Percentiles rank a stretch among this genome's conserved stretches.
Conservation (phyloP, 495 filamentous ascomycete species). For the Cryomyces minteri region DNA sequence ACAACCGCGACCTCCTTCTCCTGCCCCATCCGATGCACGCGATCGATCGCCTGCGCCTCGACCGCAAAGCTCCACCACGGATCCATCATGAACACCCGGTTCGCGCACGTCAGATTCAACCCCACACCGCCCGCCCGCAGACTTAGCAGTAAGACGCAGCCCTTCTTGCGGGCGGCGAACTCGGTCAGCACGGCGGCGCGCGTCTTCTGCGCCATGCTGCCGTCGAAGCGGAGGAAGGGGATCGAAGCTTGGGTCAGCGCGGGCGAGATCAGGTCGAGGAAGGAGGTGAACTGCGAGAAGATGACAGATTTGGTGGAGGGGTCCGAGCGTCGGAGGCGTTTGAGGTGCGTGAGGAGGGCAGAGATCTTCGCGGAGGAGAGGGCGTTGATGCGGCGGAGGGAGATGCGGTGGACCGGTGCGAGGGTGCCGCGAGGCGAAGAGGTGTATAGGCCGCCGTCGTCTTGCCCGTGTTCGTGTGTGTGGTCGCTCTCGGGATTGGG, state of each 20-base stretch:
- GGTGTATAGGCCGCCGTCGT: constrained; percentile 9
- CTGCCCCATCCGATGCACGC: constrained; percentile 98
- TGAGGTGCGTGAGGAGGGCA: constrained; percentile 55
- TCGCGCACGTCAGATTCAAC: constrained; percentile 76
- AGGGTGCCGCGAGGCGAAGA: constrained; percentile 8
- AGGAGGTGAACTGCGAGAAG: constrained; percentile 94
- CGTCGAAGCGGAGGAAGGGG: constrained; percentile 71
- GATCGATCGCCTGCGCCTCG: constrained; percentile 94
- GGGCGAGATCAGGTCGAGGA: constrained; percentile 75
- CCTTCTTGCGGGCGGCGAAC: constrained; percentile 33
- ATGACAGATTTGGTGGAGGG: constrained; percentile 73
- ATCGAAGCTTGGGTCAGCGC: constrained; percentile 55
- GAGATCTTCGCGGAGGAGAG: constrained; percentile 79
- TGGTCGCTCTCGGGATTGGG: constrained; percentile 14
- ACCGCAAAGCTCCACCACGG: constrained; percentile 98
- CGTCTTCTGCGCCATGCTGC: constrained; percentile 70
- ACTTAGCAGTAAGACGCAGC: constrained; percentile 57
- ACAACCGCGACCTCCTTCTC: constrained; percentile 66
- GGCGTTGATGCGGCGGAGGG: constrained; percentile 59
- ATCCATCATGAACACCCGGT: constrained; percentile 93
- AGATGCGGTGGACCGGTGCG: constrained; percentile 36
- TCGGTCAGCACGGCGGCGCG: constrained; percentile 55
- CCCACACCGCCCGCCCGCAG: constrained; percentile 87
- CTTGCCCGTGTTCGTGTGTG: constrained; percentile 1
- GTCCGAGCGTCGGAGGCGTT: constrained; percentile 36